Percentiles rank a stretch among this genome's conserved stretches.
These are phyloP conservation scores for Mitragyna speciosa DNA, from an alignment of 257 asterid species.

Conservation along the genomic window DNA sequence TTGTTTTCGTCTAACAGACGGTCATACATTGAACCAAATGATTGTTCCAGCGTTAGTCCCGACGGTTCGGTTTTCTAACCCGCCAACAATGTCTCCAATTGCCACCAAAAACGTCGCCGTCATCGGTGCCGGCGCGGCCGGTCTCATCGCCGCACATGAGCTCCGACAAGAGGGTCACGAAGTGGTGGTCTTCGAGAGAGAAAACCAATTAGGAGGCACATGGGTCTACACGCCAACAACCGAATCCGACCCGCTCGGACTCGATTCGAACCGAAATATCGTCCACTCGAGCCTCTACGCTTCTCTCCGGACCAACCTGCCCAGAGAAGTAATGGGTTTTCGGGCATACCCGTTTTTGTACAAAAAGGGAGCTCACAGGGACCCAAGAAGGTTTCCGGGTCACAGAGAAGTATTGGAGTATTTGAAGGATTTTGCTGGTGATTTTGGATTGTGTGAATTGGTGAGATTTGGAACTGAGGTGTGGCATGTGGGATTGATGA, in stretches of 20 bases:
- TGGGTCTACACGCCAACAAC: constrained; percentile 72
- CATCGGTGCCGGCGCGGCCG: constrained; percentile 95
- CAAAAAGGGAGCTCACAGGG: constrained; percentile 46
- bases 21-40: constrained; percentile 20
- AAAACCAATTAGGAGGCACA: constrained; percentile 68
- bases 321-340: constrained; percentile 86
- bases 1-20: background rate
- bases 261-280: constrained; percentile 49
- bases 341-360: constrained; percentile 68
- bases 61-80: constrained; percentile 19
- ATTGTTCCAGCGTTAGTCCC: constrained; percentile 29
- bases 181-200: constrained; percentile 77
- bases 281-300: constrained; percentile 80
- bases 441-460: constrained; percentile 57
- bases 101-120: constrained; percentile 71
- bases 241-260: constrained; percentile 66
- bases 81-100: constrained; percentile 31
- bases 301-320: constrained; percentile 86
- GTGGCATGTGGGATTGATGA: constrained; percentile 45
- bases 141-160: constrained; percentile 77
- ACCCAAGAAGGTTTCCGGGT: constrained; percentile 79
- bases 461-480: constrained; percentile 81
- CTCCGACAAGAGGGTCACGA: constrained; percentile 77
- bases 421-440: constrained; percentile 62
- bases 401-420: constrained; percentile 73